Base-by-base conservation (phyloP, 2,329 filamentous ascomycete genomes). In the Penicillium palitans region DNA sequence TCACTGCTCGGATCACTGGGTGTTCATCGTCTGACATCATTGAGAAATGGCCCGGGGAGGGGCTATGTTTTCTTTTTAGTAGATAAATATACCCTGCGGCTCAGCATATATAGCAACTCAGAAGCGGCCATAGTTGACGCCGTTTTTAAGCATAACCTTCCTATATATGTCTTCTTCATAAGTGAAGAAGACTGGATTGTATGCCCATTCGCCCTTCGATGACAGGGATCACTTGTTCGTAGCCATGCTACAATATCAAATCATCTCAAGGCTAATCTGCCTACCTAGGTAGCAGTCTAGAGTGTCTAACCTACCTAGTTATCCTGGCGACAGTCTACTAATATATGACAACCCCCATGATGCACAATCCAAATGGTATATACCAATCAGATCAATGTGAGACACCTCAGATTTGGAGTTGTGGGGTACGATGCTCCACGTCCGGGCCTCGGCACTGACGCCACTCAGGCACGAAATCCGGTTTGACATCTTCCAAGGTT, bases 401-500 rank as follows among this genome's bases (percentile, higher is more conserved):
- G 40, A 45, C 42, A 27, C n/a, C 17, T 39, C 24, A 13, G 21
- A 39, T 24, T 25, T 29, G 33, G 44, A 7, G 29, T 27, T 51
- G 54, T 52, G 54, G 54, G 40, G 54, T 42, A 33, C 9, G 0
- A 25, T 41, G 24, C 29, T 53, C 51, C 41, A 46, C 33, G 40
- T 15, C 21, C 13, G 61, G 58, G 59, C 63, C 63, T 66, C 63
- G 63, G 64, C 62, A 58, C 45, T 45, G n/a, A 47, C 25, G 52
- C 40, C 59, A 55, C 55, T 52, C 62, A 52, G 51, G 44, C 19
- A 52, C 58, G 37, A 57, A 57, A 65, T 55, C 64, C 59, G 51
- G 61, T 60, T 65, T 64, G 15, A 13, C 25, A 31, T 54, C 41
- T 60, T 19, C 42, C 42, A 27, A 45, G 25, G 42, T 45, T 39